Base-by-base conservation (phyloP, 345 rosid genomes). In the Camelina hispida region DNA sequence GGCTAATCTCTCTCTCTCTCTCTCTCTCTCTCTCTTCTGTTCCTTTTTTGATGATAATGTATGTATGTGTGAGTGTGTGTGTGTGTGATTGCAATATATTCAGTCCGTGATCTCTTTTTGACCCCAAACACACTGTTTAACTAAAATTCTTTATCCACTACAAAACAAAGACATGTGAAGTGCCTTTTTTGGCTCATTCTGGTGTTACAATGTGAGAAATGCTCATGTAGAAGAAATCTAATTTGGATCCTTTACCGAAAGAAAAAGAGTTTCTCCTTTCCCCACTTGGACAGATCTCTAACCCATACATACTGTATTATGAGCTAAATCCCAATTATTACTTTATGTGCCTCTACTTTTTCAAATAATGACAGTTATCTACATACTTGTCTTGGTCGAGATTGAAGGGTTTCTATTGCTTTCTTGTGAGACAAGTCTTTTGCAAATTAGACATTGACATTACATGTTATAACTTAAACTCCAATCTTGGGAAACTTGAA, bases 121-220 rank as follows among this genome's bases (percentile, higher is more conserved):
- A 82, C 69, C 60, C 76, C 84, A 83, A 79, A 81, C 83, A 86
- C 85, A 86, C 86, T 78, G 50, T 72, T 71, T 22, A 65, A 65
- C 72, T 51, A 48, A 66, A 71, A 72, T 66, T 78, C 69, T 44
- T 59, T 51, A 69, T 82, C 72, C 90, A 75, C 88, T 86, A 84
- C 81, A 78, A 80, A 71, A 91, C 97, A 91, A 87, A 85, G 89
- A 85, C 97, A 91, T 88, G 96, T 91, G 96, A 91, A 84, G 81
- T 79, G 61, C 17, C 50, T 35, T 67, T 79, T 87, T 87, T 78
- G 77, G 81, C 74, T 77, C 80, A n/a, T 77, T 77, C 72, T 70
- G 54, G 9, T 77, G 53, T 77, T 55, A 63, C 71, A 64, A 25
- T 64, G 77, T 64, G 51, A 40, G 57, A 56, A 71, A 50, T 52